Percentiles rank a stretch among this genome's conserved stretches.
Conservation (phyloP, 345 rosid species). For the Arabis alpina region DNA sequence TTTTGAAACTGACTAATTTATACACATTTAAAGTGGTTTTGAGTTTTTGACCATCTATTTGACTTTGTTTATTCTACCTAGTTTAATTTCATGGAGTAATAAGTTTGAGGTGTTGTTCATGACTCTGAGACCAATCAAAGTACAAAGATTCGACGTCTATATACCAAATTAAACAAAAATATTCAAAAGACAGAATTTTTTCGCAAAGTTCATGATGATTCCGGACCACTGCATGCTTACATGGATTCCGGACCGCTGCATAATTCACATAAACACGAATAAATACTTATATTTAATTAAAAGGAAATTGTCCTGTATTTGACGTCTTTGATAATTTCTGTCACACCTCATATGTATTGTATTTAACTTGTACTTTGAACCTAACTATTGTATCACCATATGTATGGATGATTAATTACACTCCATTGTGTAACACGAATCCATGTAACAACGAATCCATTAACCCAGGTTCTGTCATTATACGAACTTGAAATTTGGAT, state of each 20-base stretch:
- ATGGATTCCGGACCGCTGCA: too few species aligned
- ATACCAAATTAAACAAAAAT: neutral
- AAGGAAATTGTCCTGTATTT: neutral
- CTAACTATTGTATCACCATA: too few species aligned
- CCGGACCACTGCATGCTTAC: too few species aligned
- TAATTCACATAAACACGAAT: neutral
- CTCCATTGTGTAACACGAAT: too few species aligned
- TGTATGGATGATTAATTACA: too few species aligned
- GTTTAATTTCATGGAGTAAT: slow-evolving; percentile 4
- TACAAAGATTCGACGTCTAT: neutral
- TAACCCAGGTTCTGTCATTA: too few species aligned
- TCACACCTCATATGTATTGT: too few species aligned
- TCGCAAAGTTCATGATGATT: neutral
- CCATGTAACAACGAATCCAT: too few species aligned
- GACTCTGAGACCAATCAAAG: neutral
- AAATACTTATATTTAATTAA: neutral
- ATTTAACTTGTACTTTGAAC: too few species aligned
- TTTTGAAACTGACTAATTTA: neutral
- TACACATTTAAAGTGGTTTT: neutral
- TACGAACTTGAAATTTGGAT: too few species aligned
- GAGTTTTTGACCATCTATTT: slow-evolving; percentile 8
- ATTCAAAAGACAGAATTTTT: neutral
- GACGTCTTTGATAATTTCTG: neutral
- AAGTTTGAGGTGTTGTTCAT: neutral
- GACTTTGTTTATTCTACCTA: neutral